A percentile compares a stretch with the other conserved stretches of the same genome.
Evolutionary conservation across 208 protist species (phyloP).

Genomic region (Leishmania aethiopica): DNA sequence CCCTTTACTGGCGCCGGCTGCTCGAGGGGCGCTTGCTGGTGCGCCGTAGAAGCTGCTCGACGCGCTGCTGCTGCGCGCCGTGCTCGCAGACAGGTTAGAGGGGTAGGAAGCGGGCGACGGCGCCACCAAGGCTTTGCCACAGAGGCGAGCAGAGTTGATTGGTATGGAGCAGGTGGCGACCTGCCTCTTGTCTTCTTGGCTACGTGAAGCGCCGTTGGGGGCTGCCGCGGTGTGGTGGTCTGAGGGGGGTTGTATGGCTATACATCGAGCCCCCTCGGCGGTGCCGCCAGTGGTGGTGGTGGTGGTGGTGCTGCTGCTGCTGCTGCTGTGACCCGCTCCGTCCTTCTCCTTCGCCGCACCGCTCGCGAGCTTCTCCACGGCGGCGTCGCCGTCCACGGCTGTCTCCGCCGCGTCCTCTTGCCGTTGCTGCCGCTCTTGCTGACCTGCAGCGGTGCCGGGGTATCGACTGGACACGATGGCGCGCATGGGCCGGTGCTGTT

Average conservation of each 20-base stretch:
- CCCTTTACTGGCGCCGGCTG: not conserved
- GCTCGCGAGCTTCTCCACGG: not conserved
- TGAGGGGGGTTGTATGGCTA: not conserved
- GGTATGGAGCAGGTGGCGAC: not conserved
- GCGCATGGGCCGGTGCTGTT: not conserved
- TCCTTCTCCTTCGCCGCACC: not conserved
- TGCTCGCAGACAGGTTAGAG: constrained; percentile 7
- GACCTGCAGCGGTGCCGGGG: not conserved
- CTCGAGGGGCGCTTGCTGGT: not conserved
- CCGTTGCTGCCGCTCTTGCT: not conserved
- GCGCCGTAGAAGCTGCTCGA: constrained; percentile 12
- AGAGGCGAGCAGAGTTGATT: not conserved
- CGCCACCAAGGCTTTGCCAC: not conserved
- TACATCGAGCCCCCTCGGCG: not conserved
- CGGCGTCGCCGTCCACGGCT: not conserved
- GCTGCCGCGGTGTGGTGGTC: not conserved
- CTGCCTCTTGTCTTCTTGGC: constrained; percentile 1
- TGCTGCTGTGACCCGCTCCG: not conserved
- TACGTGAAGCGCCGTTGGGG: not conserved
- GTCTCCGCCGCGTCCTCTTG: not conserved
- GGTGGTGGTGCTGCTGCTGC: not conserved
- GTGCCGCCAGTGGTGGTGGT: not conserved
- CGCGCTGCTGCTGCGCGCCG: constrained; percentile 18
- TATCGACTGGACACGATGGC: not conserved
- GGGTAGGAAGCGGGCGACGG: constrained; percentile 5